Conservation (phyloP, 768 basidiomycete genomes). For the Neoboletus magnificus region DNA sequence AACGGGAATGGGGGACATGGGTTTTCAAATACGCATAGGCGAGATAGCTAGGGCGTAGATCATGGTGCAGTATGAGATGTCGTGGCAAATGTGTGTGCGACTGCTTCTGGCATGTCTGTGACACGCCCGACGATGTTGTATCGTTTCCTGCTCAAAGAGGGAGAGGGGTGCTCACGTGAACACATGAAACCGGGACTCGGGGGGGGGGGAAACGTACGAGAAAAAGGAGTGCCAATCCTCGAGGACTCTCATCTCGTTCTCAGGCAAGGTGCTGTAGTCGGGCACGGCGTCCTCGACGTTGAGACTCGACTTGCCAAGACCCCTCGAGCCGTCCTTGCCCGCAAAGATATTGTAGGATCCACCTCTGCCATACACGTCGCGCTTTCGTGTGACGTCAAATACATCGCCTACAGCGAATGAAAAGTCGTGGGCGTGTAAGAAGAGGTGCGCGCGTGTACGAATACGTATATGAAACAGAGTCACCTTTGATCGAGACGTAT, state of each 20-base stretch:
- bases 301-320: conserved; percentile 85
- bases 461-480: conserved; percentile 31
- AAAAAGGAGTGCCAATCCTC: conserved; percentile 92
- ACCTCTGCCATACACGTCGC: conserved; percentile 86
- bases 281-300: conserved; percentile 82
- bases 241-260: conserved; percentile 72
- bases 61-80: background rate
- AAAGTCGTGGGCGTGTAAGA: background rate
- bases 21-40: background rate
- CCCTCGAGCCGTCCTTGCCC: conserved; percentile 89
- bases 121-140: conserved; percentile 87
- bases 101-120: conserved; percentile 45
- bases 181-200: background rate
- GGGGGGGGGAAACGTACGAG: conserved; percentile 49
- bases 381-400: conserved; percentile 85
- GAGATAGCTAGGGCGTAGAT: background rate
- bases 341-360: conserved; percentile 82
- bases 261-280: conserved; percentile 75
- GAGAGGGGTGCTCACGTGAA: background rate
- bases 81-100: conserved; percentile 11
- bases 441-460: background rate
- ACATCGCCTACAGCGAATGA: conserved; percentile 47
- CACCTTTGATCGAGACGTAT: conserved; percentile 92
- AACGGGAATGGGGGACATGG: background rate
- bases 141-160: conserved; percentile 53